phyloP scores from a whole-genome alignment of 1,139 yeast species.

The Protomyces inouyei region DNA sequence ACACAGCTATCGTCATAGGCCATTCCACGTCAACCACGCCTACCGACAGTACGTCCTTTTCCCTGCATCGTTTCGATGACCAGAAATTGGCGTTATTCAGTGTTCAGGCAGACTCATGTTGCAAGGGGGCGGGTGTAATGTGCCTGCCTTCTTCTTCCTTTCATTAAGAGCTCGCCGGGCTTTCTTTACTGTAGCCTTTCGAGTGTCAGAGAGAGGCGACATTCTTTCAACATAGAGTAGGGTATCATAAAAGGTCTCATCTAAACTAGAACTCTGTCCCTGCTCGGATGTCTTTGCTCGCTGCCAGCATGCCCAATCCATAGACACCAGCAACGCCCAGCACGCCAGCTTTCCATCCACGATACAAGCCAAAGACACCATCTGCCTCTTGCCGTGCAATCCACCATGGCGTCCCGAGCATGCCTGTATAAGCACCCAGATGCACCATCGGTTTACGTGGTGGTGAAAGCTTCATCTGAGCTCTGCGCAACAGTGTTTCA shows the following conservation, averaged over 20 bases:
- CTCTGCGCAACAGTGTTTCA: constrained; percentile 78
- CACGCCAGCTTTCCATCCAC: constrained; percentile 26
- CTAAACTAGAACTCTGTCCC: constrained; percentile 16
- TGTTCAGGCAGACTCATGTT: background rate
- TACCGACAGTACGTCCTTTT: constrained; percentile 1
- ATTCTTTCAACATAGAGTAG: background rate
- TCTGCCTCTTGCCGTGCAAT: constrained; percentile 36
- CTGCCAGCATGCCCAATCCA: constrained; percentile 20
- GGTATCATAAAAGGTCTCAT: background rate
- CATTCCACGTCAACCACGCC: background rate
- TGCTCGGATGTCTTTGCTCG: background rate
- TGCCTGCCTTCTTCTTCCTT: background rate
- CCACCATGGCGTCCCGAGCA: constrained; percentile 50
- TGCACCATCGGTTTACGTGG: constrained; percentile 39
- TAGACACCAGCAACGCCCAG: constrained; percentile 22
- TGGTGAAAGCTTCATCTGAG: constrained; percentile 58
- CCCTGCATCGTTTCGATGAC: background rate
- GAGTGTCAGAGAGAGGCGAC: constrained; percentile 3
- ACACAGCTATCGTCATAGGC: background rate
- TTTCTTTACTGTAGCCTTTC: background rate
- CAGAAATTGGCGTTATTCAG: background rate
- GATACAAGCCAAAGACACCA: constrained; percentile 25
- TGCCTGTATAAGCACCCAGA: constrained; percentile 49
- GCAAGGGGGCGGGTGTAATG: background rate
- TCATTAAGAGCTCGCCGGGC: constrained; percentile 2